Base-by-base conservation (phyloP, 2,329 filamentous ascomycete genomes). In the Magnaporthiopsis poae region DNA sequence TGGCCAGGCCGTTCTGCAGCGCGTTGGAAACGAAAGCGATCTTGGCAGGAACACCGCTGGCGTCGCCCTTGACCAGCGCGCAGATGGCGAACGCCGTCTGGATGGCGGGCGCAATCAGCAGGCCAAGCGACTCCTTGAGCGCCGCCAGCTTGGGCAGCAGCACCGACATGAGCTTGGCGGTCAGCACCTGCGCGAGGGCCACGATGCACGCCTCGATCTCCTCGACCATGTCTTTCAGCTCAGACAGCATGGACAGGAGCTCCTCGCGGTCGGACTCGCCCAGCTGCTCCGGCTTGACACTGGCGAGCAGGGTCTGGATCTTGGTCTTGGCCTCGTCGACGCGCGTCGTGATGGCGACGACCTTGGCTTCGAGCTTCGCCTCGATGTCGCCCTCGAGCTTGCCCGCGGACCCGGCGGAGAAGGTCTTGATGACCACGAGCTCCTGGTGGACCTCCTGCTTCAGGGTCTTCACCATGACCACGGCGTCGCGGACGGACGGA, bases 181-280 rank as follows among this genome's bases (percentile, higher is more conserved):
- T 13, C 29, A 31, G 27, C 2, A 27, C 25, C 62, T 56, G 27
- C 31, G 36, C 35, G 27, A 39, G 18, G 2, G 13, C 5, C 13
- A 64, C n/a, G 39, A 64, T 15, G 62, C 21, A 31, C 3, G n/a
- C 21, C 62, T 64, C 62, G 36, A 64, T 39, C 5, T 64, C 62
- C 36, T 46, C 39, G 11, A 46, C 62, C 0, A 64, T 27, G 1
- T 18, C 25, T 39, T 64, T 56, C 39, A 46, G 36, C 15, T 64
- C 39, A 5, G 15, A 5, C 2, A 64, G 8, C 62, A 64, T 13
- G 39, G 25, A 7, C 7, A 64, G 15, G 27, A 46, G 13, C 13
- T 12, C 0, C 62, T 33, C 7, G 18, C 13, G n/a, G 12, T 64
- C 62, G 3, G 2, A 27, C 5, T 56, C n/a, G 13, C 12, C 13